Base-by-base conservation (phyloP, 371 early-diverging fungal species). In the Syncephalastrum racemosum region DNA sequence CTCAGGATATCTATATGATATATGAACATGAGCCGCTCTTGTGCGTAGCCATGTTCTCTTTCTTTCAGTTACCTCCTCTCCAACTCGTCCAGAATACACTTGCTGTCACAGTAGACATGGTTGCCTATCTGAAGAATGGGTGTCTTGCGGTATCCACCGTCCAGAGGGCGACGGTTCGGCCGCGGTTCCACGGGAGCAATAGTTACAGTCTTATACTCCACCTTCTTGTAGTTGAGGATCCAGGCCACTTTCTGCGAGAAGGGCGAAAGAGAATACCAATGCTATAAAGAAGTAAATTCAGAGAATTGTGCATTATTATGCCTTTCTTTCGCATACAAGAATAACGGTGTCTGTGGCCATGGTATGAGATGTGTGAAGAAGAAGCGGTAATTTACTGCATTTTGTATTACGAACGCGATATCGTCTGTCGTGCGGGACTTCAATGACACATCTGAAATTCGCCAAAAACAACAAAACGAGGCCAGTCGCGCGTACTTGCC, bases 81-180 rank as follows among this genome's bases (percentile, higher is more conserved):
- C 1, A 86, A 64, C 50, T 79, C 83, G 24, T 67, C 68, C 42
- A 83, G 27, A 22, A 81, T 82, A 20, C 62, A n/a, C 20, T 67
- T 72, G 1, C 80, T 73, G 42, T 86, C 82, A 25, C 82, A 79
- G 40, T 62, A 86, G 1, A 82, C 65, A 49, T 83, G 76, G 52
- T 73, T 73, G 15, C 83, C 83, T 18, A 86, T 83, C 57, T 84
- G 83, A 43, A 86, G 70, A 23, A 86, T 71, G 1, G 86, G 86
- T 10, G 85, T 80, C 18, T 82, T 77, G 31, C 84, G 68, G 54
- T 79, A 83, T 3, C 83, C 82, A 53, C 77, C 77, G 40, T 82
- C 69, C 51, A 84, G 63, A 39, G 80, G 78, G 20, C 72, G 62
- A 18, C 79, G 65, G 24, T 73, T 58, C 24, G 75, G 71, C 23